These are phyloP conservation scores for Kockovaella imperatae DNA, from an alignment of 768 basidiomycete species.

Conservation along the genomic window DNA sequence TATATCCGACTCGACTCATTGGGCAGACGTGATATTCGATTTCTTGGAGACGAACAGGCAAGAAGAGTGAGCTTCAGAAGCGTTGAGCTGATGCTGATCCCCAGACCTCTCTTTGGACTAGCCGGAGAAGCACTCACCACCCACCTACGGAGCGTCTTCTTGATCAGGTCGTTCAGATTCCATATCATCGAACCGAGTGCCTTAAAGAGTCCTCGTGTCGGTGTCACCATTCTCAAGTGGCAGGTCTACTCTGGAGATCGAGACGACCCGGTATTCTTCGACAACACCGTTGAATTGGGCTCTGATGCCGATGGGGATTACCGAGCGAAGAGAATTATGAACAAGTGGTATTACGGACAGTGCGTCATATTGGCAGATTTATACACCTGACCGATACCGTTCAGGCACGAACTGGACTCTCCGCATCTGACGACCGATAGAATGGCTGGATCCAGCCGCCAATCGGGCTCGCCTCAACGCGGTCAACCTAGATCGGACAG, in stretches of 20 bases:
- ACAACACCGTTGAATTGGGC: constrained; percentile 11
- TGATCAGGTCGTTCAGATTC: constrained; percentile 12
- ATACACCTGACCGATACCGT: too few relatives aligned
- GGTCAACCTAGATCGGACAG: too few relatives aligned
- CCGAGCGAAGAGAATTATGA: constrained; percentile 20
- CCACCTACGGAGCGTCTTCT: constrained; percentile 20
- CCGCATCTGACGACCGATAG: too few relatives aligned
- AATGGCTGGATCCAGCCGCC: too few relatives aligned
- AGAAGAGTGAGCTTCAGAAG: constrained; percentile 18
- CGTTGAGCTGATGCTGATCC: background rate
- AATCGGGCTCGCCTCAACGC: too few relatives aligned
- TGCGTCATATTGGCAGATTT: constrained; percentile 13
- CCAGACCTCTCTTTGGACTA: constrained; percentile 7
- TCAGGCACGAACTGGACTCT: too few relatives aligned
- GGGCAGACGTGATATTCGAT: constrained; percentile 22
- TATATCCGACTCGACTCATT: constrained; percentile 20
- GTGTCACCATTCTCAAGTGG: constrained; percentile 21
- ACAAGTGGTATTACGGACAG: constrained; percentile 36
- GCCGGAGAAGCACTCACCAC: constrained; percentile 23
- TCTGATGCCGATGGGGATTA: constrained; percentile 9
- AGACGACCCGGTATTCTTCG: constrained; percentile 20
- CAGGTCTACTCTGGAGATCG: constrained; percentile 13
- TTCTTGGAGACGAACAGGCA: constrained; percentile 21
- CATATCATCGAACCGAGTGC: constrained; percentile 5
- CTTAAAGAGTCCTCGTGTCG: background rate